Percentiles rank a stretch among this genome's conserved stretches.
These are phyloP conservation scores for Claviceps arundinis DNA, from an alignment of 2,329 filamentous ascomycete genomes.

Conservation along the genomic window DNA sequence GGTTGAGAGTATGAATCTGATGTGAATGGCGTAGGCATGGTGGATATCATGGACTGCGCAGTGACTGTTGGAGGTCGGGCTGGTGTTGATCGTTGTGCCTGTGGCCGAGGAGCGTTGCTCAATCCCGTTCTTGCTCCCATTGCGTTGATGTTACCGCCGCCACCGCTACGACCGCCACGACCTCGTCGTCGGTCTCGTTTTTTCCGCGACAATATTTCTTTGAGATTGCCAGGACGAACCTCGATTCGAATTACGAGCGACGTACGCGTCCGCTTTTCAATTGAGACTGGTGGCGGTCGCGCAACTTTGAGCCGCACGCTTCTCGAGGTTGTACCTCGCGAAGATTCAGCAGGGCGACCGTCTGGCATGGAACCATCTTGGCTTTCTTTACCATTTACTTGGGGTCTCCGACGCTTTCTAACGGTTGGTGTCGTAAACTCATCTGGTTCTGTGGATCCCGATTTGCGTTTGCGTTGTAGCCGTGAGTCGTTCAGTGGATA, in stretches of 20 bases:
- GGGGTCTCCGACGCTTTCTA: slow-evolving; percentile 40
- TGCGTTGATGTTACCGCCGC: slow-evolving; percentile 9
- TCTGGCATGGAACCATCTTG: slow-evolving; percentile 23
- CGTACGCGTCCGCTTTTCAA: slow-evolving; percentile 24
- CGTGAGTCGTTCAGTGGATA: slow-evolving; percentile 66
- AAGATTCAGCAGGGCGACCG: slow-evolving; percentile 14
- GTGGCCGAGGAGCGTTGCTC: slow-evolving; percentile 6
- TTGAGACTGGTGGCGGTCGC: slow-evolving; percentile 26
- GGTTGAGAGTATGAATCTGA: slow-evolving; percentile 55
- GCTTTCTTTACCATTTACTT: slow-evolving; percentile 27
- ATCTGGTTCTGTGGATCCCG: slow-evolving; percentile 54
- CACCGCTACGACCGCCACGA: slow-evolving; percentile 9
- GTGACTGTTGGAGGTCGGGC: slow-evolving; percentile 6
- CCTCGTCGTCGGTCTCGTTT: slow-evolving; percentile 20
- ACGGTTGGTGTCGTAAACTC: slow-evolving; percentile 35
- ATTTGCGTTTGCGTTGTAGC: slow-evolving; percentile 71
- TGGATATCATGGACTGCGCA: slow-evolving; percentile 9
- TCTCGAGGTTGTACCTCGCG: slow-evolving; percentile 30
- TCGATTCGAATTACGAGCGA: slow-evolving; percentile 23
- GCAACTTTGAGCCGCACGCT: slow-evolving; percentile 42
- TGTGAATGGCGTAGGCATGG: slow-evolving; percentile 43
- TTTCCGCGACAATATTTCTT: slow-evolving; percentile 22
- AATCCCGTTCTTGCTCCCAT: background rate
- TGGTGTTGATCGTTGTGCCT: slow-evolving; percentile 12
- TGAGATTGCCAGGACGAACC: slow-evolving; percentile 24